Evolutionary conservation across 805 yeast species (phyloP), one percentile per base, ranked within the genome.

Genomic region (Clavispora asparagi): DNA sequence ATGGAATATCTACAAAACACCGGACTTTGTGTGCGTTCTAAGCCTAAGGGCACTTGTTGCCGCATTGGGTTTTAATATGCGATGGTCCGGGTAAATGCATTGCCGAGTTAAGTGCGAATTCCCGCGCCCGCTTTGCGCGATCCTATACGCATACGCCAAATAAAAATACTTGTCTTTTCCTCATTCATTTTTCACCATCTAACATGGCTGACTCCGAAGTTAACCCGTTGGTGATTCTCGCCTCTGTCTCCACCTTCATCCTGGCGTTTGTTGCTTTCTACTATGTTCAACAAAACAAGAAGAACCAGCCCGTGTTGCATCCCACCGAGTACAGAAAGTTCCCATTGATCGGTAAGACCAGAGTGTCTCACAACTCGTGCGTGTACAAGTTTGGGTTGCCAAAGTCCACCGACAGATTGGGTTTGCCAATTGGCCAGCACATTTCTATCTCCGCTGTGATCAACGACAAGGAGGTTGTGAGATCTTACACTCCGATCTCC

Each of bases 341-440:
- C 74, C 92, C 92, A 49, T 73, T 91, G 61, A 78, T 85, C 56
- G 80, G 82, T 62, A 90, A 87, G 70, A 82, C 85, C 25, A 76
- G 82, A 36, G 73, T 92, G 23, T 76, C 86, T 36, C 92, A 87
- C 64, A 89, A 91, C 67, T 78, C 95, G 26, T 87, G 91, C 39
- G 68, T 89, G 48, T 87, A 88, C 70, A 79, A 91, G 61, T 89
- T 92, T 61, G 87, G 84, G 11, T 77, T 92, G 56, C 96, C 96
- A 44, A 75, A 78, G 52, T 75, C 83, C 32, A 75, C 79, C 43
- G 90, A 87, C 62, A 73, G 81, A 40, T 77, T 92, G 51, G 97
- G 97, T 9, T 76, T 92, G 53, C 97, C 97, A 46, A 84, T 88
- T 60, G 98, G 98, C 44, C 97, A 92, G 71, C 97, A 92, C 64